Evolutionary conservation across 345 rosid species (phyloP), one percentile per base, ranked within the genome.

Genomic region (Reutealis trisperma): DNA sequence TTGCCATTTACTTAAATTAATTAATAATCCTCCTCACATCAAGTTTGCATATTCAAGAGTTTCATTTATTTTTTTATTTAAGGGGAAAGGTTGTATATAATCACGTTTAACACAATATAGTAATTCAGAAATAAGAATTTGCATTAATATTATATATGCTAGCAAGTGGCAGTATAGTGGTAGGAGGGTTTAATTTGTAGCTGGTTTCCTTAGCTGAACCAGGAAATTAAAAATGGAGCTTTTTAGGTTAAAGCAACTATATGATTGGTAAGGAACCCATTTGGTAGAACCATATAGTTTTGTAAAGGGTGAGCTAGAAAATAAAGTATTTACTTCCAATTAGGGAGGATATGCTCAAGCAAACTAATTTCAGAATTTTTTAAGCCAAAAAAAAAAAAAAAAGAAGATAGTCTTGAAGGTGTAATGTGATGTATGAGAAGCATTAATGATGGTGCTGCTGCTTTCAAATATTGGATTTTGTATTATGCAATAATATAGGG

Each of bases 341-440:
- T 8, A n/a, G 9, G 45, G 45, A 21, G 5, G 30, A 27, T n/a
- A 18, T 3, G 41, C 11, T 42, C 24, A 10, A 73, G 60, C 69
- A 47, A 47, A 45, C 11, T 62, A 45, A 47, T 47, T 27, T 62
- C 59, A 30, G 42, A 63, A 19, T 16, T 63, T 42, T 30, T 58
- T 42, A 3, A n/a, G 27, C 55, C 14, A 19, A 30, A 11, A 18
- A 27, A 30, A 6, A 18, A 5, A 6, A 0, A 54, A 54, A 32
- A 34, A 34, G 21, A 18, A 19, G 42, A 21, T 27, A 21, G 18
- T 15, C n/a, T 57, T 21, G 2, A 32, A 62, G 79, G 74, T 30
- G 62, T 4, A 3, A n/a, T 59, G 27, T 57, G 79, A 49, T 76
- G 79, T 32, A 24, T 6, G 37, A 76, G 67, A 12, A 58, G 73